Conservation (phyloP, 352 stramenopile species). For the Halophytophthora polymorphica region DNA sequence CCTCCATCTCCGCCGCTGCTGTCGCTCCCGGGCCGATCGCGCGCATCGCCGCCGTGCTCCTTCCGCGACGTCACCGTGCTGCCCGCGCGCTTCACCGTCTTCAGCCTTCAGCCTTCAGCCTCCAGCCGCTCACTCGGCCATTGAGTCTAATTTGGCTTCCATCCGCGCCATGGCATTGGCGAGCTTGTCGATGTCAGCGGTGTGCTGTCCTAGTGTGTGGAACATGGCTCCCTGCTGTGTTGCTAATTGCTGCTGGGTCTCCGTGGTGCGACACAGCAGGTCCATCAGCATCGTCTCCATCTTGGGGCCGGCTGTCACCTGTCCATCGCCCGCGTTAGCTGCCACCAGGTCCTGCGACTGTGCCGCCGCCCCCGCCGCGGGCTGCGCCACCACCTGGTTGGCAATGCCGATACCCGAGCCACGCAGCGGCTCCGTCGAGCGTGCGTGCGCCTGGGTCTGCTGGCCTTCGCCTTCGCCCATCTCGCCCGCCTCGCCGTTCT, state of each 20-base stretch:
- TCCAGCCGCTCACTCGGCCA: constrained; percentile 56
- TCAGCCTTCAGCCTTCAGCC: not conserved
- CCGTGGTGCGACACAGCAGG: constrained; percentile 82
- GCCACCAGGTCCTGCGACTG: constrained; percentile 81
- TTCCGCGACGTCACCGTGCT: constrained; percentile 1
- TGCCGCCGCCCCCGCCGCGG: constrained; percentile 29
- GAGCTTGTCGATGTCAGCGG: constrained; percentile 86
- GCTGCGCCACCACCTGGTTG: constrained; percentile 72
- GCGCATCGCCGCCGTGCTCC: constrained; percentile 12
- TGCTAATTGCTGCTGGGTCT: constrained; percentile 88
- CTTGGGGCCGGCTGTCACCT: constrained; percentile 82
- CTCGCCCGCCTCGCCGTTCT: constrained; percentile 42
- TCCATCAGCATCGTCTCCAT: constrained; percentile 91
- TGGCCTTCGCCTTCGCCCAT: constrained; percentile 23
- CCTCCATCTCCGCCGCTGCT: constrained; percentile 9
- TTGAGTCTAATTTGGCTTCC: constrained; percentile 86
- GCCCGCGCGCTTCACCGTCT: constrained; percentile 21
- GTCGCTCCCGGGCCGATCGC: constrained; percentile 20
- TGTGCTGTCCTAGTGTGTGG: constrained; percentile 89
- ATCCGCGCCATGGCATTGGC: constrained; percentile 83
- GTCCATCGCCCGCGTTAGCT: constrained; percentile 74
- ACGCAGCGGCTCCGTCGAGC: constrained; percentile 35
- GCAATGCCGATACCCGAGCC: constrained; percentile 73
- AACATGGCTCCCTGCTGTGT: constrained; percentile 90
- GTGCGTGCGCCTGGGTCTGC: constrained; percentile 24